Conservation (phyloP, 805 yeast genomes). For the Monosporozyma servazzii region DNA sequence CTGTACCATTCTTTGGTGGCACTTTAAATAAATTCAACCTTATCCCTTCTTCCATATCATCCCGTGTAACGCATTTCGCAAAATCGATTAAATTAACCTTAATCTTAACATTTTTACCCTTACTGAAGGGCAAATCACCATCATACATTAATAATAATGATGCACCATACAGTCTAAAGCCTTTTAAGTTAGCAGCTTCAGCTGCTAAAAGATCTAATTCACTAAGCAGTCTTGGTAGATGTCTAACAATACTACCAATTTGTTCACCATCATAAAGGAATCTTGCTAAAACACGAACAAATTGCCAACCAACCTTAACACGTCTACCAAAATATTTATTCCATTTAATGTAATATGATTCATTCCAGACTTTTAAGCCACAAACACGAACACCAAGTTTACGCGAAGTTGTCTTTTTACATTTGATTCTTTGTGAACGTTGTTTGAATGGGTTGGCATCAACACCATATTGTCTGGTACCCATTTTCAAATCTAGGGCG, state of each 20-base stretch:
- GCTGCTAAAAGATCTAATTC: constrained; percentile 49
- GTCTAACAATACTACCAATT: constrained; percentile 48
- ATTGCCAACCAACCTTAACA: constrained; percentile 61
- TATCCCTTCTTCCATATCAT: constrained; percentile 34
- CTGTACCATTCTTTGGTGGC: constrained; percentile 60
- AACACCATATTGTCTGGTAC: constrained; percentile 96
- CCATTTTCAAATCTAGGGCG: constrained; percentile 93
- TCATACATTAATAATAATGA: constrained; percentile 85
- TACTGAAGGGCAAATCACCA: constrained; percentile 31
- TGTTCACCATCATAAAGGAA: constrained; percentile 71
- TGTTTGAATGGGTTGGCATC: constrained; percentile 71
- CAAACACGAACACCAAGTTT: constrained; percentile 85
- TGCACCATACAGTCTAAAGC: constrained; percentile 88
- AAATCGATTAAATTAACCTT: constrained; percentile 82
- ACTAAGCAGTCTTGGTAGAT: constrained; percentile 57
- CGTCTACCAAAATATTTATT: constrained; percentile 92
- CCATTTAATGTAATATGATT: constrained; percentile 46
- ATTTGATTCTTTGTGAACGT: constrained; percentile 71
- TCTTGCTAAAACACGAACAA: constrained; percentile 62
- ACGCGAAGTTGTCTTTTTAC: constrained; percentile 71
- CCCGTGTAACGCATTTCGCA: constrained; percentile 81
- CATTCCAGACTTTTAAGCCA: constrained; percentile 84
- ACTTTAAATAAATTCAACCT: constrained; percentile 35
- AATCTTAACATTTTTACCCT: constrained; percentile 19
- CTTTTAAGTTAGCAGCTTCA: constrained; percentile 48